Conservation (phyloP, 202 grass and related monocot genomes). For the Bolboschoenoplectus hybrid region DNA sequence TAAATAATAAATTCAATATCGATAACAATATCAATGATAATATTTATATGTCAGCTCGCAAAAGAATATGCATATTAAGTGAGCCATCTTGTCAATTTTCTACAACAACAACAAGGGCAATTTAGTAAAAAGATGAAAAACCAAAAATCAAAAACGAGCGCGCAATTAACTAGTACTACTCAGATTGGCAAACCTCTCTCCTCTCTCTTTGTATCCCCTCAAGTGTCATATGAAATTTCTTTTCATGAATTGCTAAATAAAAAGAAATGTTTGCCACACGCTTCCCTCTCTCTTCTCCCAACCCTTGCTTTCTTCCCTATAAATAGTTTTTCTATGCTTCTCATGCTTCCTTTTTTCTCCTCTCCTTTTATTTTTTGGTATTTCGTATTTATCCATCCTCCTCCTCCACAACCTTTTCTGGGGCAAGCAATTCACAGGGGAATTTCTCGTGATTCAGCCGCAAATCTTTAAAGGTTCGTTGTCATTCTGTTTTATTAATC, state of each 20-base stretch:
- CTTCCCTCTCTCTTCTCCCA: slow-evolving; percentile 30
- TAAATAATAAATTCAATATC: too few relatives aligned
- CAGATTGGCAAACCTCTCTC: not conserved
- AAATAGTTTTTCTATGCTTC: slow-evolving; percentile 27
- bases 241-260: slow-evolving; percentile 14
- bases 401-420: not conserved
- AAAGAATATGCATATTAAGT: too few relatives aligned
- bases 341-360: slow-evolving; percentile 14
- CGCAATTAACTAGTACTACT: not conserved
- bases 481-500: slow-evolving; percentile 1
- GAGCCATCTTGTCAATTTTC: not conserved
- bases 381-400: not conserved
- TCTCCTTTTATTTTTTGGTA: not conserved
- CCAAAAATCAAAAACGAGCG: not conserved
- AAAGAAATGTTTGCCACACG: not conserved
- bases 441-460: slow-evolving; percentile 17
- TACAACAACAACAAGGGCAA: not conserved
- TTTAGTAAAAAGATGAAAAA: slow-evolving; percentile 3
- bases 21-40: too few relatives aligned
- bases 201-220: not conserved
- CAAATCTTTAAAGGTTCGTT: not conserved
- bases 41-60: too few relatives aligned
- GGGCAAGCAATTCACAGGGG: not conserved
- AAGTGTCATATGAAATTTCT: not conserved
- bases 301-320: slow-evolving; percentile 25